A percentile compares a stretch with the other conserved stretches of the same genome.
phyloP scores from a whole-genome alignment of 345 rosid species.

The Pseudoturritis turrita region DNA sequence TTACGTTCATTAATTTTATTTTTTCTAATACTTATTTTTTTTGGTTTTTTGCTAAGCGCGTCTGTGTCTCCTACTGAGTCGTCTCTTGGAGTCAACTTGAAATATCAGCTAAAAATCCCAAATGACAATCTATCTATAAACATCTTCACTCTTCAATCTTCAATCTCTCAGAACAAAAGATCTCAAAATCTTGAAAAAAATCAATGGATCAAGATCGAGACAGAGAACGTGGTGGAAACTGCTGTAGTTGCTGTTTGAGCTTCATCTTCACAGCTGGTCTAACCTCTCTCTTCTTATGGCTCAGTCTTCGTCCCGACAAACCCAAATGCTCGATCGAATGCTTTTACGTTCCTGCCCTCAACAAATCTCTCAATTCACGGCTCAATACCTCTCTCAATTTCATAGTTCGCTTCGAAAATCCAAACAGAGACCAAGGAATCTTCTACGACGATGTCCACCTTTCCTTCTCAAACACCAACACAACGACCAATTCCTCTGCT shows the following conservation, averaged over 20 bases:
- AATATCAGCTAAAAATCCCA: background rate
- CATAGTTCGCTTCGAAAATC: conserved; percentile 44
- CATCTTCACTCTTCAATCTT: background rate
- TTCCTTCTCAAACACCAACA: conserved; percentile 28
- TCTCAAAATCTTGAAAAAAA: background rate
- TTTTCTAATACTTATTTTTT: background rate
- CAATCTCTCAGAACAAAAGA: background rate
- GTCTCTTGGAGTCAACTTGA: conserved; percentile 4
- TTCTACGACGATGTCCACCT: conserved; percentile 55
- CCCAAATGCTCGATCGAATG: conserved; percentile 46
- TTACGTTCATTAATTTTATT: background rate
- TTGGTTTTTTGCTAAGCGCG: background rate
- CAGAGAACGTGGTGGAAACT: conserved; percentile 31
- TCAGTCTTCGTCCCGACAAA: conserved; percentile 46
- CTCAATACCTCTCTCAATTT: conserved; percentile 42
- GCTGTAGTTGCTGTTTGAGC: conserved; percentile 53
- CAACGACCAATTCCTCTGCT: background rate
- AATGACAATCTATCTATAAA: background rate
- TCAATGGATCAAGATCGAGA: background rate
- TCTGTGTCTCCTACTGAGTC: background rate
- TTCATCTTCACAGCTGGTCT: conserved; percentile 57
- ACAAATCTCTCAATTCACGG: conserved; percentile 31
- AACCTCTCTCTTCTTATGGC: conserved; percentile 70
- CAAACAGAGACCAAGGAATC: conserved; percentile 70
- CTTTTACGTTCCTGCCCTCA: conserved; percentile 59